Base-by-base conservation (phyloP, 768 basidiomycete genomes). In the Trametes cinnabarina region DNA sequence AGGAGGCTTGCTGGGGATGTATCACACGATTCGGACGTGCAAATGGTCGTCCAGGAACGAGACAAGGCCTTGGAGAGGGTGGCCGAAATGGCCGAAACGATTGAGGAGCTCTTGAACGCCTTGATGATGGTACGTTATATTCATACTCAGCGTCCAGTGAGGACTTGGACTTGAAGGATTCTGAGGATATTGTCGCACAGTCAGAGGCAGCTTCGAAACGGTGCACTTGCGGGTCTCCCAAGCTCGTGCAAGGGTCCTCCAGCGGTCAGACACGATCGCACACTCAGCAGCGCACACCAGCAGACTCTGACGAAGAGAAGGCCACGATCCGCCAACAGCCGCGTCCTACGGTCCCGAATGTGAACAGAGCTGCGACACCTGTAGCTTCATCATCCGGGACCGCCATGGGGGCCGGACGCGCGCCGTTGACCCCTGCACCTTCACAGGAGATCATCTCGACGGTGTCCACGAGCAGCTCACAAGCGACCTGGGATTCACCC, bases 41-140 rank as follows among this genome's bases (percentile, higher is more conserved):
- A 22, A 17, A n/a, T 20, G 12, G 25, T 49, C 4, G 71, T 77
- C 55, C 61, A 64, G 28, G 74, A 73, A 34, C 69, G 75, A 40
- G 69, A 73, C 22, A 71, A 66, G 2, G 65, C 73, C 47, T 55
- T 53, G 59, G 37, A 56, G 32, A 43, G 50, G 9, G 46, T 50
- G n/a, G 71, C 76, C 47, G 74, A 77, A 57, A 66, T 83, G 26
- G 49, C 82, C 15, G 69, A 75, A 26, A 77, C 80, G 55, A 17
- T 46, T 26, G 70, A 72, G 43, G 74, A 76, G 67, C 70, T 41
- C 37, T 48, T 26, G 54, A 63, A 32, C 61, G 62, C 6, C 56
- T 34, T 6, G 41, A 42, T 20, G 41, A 8, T 20, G 41, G 22
- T 19, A 14, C 3, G 20, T 23, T 1, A 9, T 32, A 32, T 32